Evolutionary conservation across 1,284 basidiomycete genomes (phyloP), one percentile per base, ranked within the genome.

Genomic region (Apiotrichum mycotoxinovorans): DNA sequence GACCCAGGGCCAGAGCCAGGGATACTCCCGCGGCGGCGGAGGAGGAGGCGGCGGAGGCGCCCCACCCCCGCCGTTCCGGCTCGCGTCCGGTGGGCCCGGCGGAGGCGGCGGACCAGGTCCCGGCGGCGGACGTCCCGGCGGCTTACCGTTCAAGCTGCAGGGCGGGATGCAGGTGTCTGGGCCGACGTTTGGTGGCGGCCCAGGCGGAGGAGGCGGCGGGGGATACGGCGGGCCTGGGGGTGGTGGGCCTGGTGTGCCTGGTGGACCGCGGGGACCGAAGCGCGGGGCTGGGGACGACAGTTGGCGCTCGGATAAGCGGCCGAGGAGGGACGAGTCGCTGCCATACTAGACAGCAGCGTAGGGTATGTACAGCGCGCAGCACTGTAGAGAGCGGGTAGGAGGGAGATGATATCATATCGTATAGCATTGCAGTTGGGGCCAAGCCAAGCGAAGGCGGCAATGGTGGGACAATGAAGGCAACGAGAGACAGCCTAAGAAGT

Each of bases 91-190:
- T 12, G 30, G 30, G 11, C 51, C 14, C 3, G 54, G 54, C 22
- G 47, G 54, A 12, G 41, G 47, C 2, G 54, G 54, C 10, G 54
- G 53, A 3, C 46, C 46, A 23, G 38, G 40, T 17, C 48, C 48
- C 20, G 30, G n/a, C 3, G 47, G 51, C n/a, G 44, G 51, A 20
- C 22, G 41, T 4, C 42, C 42, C 20, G n/a, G 30, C 23, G 52
- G 56, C 4, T 41, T 57, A 38, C 51, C 54, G 49, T 62, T 62
- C 57, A 43, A 48, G 52, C 41, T 58, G 2, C 48, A 48, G 18
- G 57, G 60, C 18, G 50, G 47, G 11, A 40, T 22, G 10, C 52
- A 45, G 8, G 37, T 23, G 1, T 17, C 34, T 12, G 56, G 51
- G 22, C 56, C 56, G 23, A 51, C 35, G 12, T 58, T 58, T 33